Evolutionary conservation across 768 basidiomycete genomes (phyloP), one percentile per base, ranked within the genome.

Genomic region (Panaeolus papilionaceus): DNA sequence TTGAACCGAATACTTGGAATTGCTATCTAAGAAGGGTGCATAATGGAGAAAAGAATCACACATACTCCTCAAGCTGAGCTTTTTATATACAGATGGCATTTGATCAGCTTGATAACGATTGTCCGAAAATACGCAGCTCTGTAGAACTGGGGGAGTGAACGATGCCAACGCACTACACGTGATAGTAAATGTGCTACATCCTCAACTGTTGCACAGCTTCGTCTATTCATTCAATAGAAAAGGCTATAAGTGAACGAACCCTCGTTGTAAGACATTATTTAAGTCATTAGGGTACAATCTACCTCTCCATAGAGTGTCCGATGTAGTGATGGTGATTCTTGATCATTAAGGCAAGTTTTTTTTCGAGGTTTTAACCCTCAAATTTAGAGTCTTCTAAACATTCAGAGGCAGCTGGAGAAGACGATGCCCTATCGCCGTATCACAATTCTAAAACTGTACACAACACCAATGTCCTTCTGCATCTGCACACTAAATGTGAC

Each of bases 1-100:
- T 58, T 37, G n/a, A 58, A 28, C 54, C 54, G 16, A 37, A 33
- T 58, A 33, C 12, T 23, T 58, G 54, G 54, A 28, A 28, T 58
- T 18, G 33, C 54, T 58, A 33, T 37, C 47, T 58, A n/a, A 58
- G 18, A 28, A 37, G 33, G 54, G 54, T 58, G 54, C 54, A 28
- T 33, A 58, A 58, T 58, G 54, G 54, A 49, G 47, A 33, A 51
- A 58, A 58, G 54, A 58, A 58, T 58, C 26, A 37, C 23, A 28
- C 16, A 28, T 4, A 14, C 33, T 12, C 12, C 33, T 58, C 28
- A 1, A 28, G 33, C 1, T 12, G 11, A 33, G 4, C 11, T 58
- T 11, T 58, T 12, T 58, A 37, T 58, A 28, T 33, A 28, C 54
- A 12, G 28, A 11, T 58, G 54, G 33, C 54, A 23, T 33, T 33